Percentiles rank a stretch among this genome's conserved stretches.
Conservation (phyloP, 1,284 basidiomycete species). For the Jaminaea rosea region DNA sequence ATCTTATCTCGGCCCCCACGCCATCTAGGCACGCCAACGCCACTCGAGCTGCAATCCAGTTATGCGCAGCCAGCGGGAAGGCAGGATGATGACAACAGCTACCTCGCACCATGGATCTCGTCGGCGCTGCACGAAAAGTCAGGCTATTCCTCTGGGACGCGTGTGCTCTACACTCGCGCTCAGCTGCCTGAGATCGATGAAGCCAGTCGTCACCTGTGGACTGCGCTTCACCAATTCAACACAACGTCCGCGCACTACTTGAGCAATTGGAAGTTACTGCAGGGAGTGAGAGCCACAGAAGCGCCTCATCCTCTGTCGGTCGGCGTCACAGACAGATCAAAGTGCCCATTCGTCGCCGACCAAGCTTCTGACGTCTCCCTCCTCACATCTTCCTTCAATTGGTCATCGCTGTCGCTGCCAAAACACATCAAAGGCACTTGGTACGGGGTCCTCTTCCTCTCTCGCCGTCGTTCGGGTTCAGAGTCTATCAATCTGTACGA, state of each 20-base stretch:
- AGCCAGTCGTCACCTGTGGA: constrained; percentile 20
- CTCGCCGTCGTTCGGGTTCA: constrained; percentile 15
- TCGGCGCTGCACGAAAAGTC: background rate
- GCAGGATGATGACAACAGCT: background rate
- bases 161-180: constrained; percentile 25
- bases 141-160: background rate
- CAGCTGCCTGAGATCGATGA: constrained; percentile 21
- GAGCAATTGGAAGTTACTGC: no score
- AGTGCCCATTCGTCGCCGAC: no score
- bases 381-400: constrained; percentile 25
- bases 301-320: no score
- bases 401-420: constrained; percentile 16
- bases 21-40: background rate
- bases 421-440: constrained; percentile 9
- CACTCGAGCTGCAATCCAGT: background rate
- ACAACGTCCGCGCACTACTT: no score
- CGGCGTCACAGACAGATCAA: no score
- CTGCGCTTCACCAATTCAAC: constrained; percentile 22
- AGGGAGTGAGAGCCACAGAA: no score
- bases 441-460: constrained; percentile 41
- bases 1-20: background rate
- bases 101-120: no score
- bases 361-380: no score
- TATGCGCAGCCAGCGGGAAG: background rate
- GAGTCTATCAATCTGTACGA: constrained; percentile 25